Base-by-base conservation (phyloP, 345 rosid genomes). In the Populus davidiana region DNA sequence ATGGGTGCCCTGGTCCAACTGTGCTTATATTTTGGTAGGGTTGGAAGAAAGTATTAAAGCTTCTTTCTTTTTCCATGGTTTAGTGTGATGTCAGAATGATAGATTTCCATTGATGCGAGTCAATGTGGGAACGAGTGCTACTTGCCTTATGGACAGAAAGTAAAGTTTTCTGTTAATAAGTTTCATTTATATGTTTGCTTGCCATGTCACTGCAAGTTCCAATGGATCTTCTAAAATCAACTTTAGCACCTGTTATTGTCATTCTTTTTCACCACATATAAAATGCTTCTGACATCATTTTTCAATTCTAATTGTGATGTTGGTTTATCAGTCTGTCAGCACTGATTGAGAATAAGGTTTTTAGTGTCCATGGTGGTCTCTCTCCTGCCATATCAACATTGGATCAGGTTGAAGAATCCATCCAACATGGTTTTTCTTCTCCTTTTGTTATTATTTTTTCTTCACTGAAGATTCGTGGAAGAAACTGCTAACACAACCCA, bases 281-380 rank as follows among this genome's bases (percentile, higher is more conserved):
- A 47, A 31, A 29, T 81, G n/a, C 49, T 67, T 52, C 73, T 72
- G 10, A 1, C 8, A 38, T 17, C 39, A 43, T 52, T 44, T 59
- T 25, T 36, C 29, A 35, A 18, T 78, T 67, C 62, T 73, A 56
- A 76, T 54, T 39, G 62, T 71, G 65, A 21, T 67, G 39, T 52
- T 81, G 80, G 47, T 82, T 69, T 56, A 38, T 44, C 89, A 96
- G 98, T 85, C 88, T 96, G 72, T 92, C 99, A 71, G 98, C 98
- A 73, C 93, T 92, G 59, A 91, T 96, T 39, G 99, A 94, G 87
- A 92, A 94, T 88, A 89, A 87, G 83, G 82, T 96, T 78, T 96
- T 96, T 81, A 86, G 97, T 75, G 97, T 96, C 81, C 99, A 94
- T 78, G 98, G 99, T 70, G 99, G 99, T 83, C 98, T 96, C 77